Evolutionary conservation across 1,139 yeast species (phyloP), one percentile per base, ranked within the genome.

Genomic region (Diutina rugosa): DNA sequence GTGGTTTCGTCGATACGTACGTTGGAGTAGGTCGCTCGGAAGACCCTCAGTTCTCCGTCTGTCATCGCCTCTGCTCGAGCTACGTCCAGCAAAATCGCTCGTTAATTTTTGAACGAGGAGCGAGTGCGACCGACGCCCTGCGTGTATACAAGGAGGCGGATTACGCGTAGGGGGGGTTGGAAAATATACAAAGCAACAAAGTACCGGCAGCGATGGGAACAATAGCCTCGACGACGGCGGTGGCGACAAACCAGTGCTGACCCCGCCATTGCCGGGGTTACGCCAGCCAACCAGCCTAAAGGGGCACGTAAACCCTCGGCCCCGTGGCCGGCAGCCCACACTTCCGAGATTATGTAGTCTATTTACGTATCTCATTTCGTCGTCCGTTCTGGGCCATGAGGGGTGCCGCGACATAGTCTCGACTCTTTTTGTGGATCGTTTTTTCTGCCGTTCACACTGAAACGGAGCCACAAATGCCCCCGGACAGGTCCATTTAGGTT

Each of bases 1-100:
- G 51, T 44, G 46, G 21, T n/a, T 8, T 38, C 41, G n/a, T 21
- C n/a, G 38, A 32, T 51, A 60, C 63, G 57, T 61, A 61, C 63
- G 51, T 58, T 59, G 21, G 63, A 61, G 55, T 61, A 61, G 29
- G 63, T 61, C 51, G 63, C 62, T 38, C 61, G 60, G 54, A 60
- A 61, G 51, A 61, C 63, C 57, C 61, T 56, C 51, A 61, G 63
- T 53, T 59, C 53, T 30, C 53, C 53, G 32, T 49, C 53, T 30
- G 53, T 49, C 53, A 49, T 49, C 44, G 53, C 53, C 45, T 47
- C 38, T 46, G 29, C 49, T 46, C 49, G 28, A 28, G 49, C 28
- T 12, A 18, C 30, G 26, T 21, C 14, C 12, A 28, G 32, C 30
- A 47, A 47, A 26, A 47, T 28, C 38, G 14, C 41, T 35, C 51